Base-by-base conservation (phyloP, 768 basidiomycete genomes). In the Infundibulicybe gibba region DNA sequence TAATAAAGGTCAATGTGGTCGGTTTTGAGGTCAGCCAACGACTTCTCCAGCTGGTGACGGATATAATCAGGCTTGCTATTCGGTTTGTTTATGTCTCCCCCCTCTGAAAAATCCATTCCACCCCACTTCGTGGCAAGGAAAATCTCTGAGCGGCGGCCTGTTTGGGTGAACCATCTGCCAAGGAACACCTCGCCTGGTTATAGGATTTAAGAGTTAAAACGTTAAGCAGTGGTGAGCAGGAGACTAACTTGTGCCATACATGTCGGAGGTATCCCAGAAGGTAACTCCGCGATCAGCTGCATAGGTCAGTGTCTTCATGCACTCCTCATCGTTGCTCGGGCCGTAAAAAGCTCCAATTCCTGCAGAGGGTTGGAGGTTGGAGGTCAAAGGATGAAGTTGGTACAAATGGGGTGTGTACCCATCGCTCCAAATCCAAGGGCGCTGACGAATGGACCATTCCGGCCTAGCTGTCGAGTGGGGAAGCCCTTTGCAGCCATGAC, bases 121-220 rank as follows among this genome's bases (percentile, higher is more conserved):
- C 66, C 61, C 16, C 58, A 63, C 49, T 86, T 85, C 15, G 81
- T 83, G 2, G 81, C 80, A 15, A 86, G 68, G 63, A 84, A 85
- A 21, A 83, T 79, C 31, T 77, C 65, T 15, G 64, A 52, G 20
- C 77, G 65, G 44, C 76, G 77, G 6, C 78, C 79, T 9, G 74
- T 77, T 12, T 65, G 62, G 50, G 72, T 69, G 59, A 82, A 76
- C 78, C 77, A 44, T 13, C 15, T 25, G 14, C 46, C 48, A 38
- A 43, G 32, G 12, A 46, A 6, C 25, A 32, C 40, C 44, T 53
- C 52, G 9, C 49, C 54, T 55, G 33, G n/a, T 15, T 4, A 32
- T 34, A 39, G 17, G 17, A 8, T 25, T 31, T n/a, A 25, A 32
- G n/a, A 11, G 54, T 68, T 70, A 72, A 77, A 60, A 73, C 73